A percentile compares a stretch with the other conserved stretches of the same genome.
phyloP scores from a whole-genome alignment of 2,329 filamentous ascomycete species.

The Emmonsiellopsis sp. region DNA sequence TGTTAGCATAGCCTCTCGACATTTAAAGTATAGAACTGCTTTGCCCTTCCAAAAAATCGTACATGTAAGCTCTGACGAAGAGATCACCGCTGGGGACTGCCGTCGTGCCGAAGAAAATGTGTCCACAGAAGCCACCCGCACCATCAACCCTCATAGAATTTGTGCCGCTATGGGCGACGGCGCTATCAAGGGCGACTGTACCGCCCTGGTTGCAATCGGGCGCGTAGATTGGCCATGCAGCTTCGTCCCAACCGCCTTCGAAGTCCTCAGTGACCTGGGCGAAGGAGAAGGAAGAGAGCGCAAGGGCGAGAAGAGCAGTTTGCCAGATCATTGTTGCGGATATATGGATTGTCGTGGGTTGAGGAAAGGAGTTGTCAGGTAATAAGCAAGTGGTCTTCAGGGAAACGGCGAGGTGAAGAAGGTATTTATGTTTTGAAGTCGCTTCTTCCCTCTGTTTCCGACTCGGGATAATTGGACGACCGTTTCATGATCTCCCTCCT shows the following conservation, averaged over 20 bases:
- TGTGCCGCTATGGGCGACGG: conserved; percentile 47
- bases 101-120: conserved; percentile 53
- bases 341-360: not conserved
- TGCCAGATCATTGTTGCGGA: not conserved
- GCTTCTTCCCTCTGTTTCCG: not conserved
- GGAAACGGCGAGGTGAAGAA: not conserved
- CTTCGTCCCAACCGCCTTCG: conserved; percentile 48
- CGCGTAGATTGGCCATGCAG: conserved; percentile 51
- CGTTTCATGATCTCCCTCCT: not conserved
- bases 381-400: not conserved
- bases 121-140: conserved; percentile 47
- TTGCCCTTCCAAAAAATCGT: conserved; percentile 21
- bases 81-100: conserved; percentile 48
- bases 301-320: not conserved
- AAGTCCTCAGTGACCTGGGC: conserved; percentile 42
- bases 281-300: not conserved
- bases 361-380: not conserved
- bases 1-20: not conserved
- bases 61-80: conserved; percentile 49
- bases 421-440: not conserved
- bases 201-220: conserved; percentile 52
- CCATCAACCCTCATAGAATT: conserved; percentile 47
- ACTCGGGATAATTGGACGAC: not conserved
- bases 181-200: conserved; percentile 46
- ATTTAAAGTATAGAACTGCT: not conserved